Evolutionary conservation across 257 asterid genomes (phyloP), one percentile per base, ranked within the genome.

Genomic region (Coffea eugenioides): DNA sequence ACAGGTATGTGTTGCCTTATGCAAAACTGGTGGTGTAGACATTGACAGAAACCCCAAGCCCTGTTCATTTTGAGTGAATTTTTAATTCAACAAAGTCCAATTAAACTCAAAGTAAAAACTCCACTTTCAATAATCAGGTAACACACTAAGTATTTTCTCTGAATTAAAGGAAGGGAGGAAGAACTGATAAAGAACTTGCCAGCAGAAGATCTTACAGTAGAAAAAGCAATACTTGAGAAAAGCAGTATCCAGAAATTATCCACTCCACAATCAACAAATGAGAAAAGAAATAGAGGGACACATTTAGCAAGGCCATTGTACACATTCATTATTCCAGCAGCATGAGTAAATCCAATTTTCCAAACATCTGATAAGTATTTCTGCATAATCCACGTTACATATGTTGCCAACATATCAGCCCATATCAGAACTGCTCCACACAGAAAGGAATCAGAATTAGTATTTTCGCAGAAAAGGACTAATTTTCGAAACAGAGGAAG

Each of bases 301-400:
- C 85, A 39, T 81, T 72, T 61, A 0, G 85, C 70, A 69, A 88
- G 51, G 48, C 95, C 97, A 16, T 70, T 69, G 90, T 88, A 88
- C 13, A 90, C 27, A 23, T 90, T 91, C 59, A 87, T 34, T 27
- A 89, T 88, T 5, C 76, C 92, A 77, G 97, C 90, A 65, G 97
- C 91, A 68, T 83, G 86, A 51, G 90, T 87, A 25, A 88, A 79
- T 48, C 84, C 87, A 66, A 93, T 77, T 31, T 86, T 83, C 97
- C 97, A 93, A 2, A 93, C 93, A 68, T 85, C 75, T 8, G 94
- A 90, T 71, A 93, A 75, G 78, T 91, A 93, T 23, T 81, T 87
- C 81, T 83, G 93, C 97, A 90, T 82, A 82, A 85, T 86, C 57
- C 89, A 93, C 41, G 89, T 74, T 11, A 88, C 90, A 52, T 73